Percentiles rank a stretch among this genome's conserved stretches.
Conservation (phyloP, 2,329 filamentous ascomycete species). For the Claviceps paspali region DNA sequence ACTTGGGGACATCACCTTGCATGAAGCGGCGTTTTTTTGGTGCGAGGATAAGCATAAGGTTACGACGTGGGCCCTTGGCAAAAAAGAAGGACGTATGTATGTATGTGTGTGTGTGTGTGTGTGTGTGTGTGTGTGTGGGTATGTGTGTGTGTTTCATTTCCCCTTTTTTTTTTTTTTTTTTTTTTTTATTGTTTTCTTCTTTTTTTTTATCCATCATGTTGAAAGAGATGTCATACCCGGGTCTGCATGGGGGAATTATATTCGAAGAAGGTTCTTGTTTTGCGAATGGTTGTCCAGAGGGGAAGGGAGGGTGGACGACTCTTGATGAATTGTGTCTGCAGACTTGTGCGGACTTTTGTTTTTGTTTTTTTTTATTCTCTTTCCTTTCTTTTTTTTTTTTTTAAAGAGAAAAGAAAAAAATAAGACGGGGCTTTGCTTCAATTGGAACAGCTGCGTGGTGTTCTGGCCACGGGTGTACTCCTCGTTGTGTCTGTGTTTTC, state of each 20-base stretch:
- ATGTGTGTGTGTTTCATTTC: background rate
- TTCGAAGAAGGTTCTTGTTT: slow-evolving; percentile 9
- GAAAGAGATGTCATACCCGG: slow-evolving; percentile 13
- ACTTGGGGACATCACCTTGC: slow-evolving; percentile 10
- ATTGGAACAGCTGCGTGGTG: no score
- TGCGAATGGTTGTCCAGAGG: slow-evolving; percentile 3
- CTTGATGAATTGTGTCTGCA: no score
- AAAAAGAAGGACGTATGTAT: no score
- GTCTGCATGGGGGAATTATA: slow-evolving; percentile 11
- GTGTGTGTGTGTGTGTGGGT: no score
- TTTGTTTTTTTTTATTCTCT: background rate
- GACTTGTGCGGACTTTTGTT: no score
- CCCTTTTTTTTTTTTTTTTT: background rate
- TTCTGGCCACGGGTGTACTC: background rate
- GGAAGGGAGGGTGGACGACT: no score
- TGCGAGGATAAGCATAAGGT: slow-evolving; percentile 10
- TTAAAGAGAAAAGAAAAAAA: background rate
- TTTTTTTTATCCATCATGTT: slow-evolving; percentile 3
- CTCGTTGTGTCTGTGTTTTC: no score
- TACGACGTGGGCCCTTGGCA: slow-evolving; percentile 7
- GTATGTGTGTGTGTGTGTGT: no score
- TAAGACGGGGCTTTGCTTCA: no score
- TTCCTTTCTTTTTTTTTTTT: background rate
- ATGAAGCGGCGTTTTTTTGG: slow-evolving; percentile 14
- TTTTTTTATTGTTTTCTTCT: background rate